Base-by-base conservation (phyloP, 169 alveolate genomes). In the Eimeria nieschulzi region DNA sequence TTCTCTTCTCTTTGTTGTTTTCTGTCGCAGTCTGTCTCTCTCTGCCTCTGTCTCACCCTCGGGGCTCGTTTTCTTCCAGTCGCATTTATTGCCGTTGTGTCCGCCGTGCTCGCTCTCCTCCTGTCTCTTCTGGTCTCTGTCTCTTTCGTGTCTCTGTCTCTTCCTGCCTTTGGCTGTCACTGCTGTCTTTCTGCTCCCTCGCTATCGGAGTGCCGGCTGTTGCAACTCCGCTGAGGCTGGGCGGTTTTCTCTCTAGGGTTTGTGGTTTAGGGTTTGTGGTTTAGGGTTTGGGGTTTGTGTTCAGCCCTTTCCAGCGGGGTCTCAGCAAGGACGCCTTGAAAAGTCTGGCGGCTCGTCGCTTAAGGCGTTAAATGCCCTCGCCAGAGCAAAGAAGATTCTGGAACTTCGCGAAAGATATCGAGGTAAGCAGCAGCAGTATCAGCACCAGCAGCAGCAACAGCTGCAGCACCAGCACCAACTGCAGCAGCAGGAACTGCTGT, bases 231-330 rank as follows among this genome's bases (percentile, higher is more conserved):
- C 46, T 33, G 46, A 33, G 46, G 46, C 46, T 33, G 46, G 46
- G 46, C 46, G 55, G 66, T 59, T 10, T 59, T 70, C 21, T 13
- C 54, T 25, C 7, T 66, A 26, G 83, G 61, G 21, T 10, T 72
- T 13, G 26, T 59, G 83, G 63, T 72, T 72, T 70, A 70, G 79
- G 79, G 79, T 70, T 70, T 70, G 21, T 39, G 79, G 79, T 70
- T 70, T 70, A 70, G 79, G 79, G 78, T 70, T 26, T 55, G 5
- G 59, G 82, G 10, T 64, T 68, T 63, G 25, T 55, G 63, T 70
- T 13, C 78, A 86, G 92, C 85, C 92, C n/a, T 86, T 86, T n/a
- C 92, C 92, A 5, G 92, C 92, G 5, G 92, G 92, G 10, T 33
- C 63, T 2, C 75, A 63, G 51, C 92, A 86, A 21, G 73, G 19